Percentiles rank a stretch among this genome's conserved stretches.
These are phyloP conservation scores for Echites panduratus DNA, from an alignment of 257 asterid genomes.

Conservation along the genomic window DNA sequence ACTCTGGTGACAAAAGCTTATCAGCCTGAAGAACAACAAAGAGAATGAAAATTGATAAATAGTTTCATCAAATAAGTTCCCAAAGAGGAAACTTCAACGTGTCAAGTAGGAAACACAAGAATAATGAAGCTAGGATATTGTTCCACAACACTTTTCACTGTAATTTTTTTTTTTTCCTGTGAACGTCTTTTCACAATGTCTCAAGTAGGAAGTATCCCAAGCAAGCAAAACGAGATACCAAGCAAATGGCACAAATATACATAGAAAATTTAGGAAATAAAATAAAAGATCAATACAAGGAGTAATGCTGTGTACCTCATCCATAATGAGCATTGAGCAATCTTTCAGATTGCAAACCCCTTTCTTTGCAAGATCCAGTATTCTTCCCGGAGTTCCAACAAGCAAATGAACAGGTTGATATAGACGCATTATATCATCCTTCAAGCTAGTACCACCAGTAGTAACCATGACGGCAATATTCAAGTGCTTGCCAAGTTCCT, in stretches of 20 bases:
- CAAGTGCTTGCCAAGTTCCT: slow-evolving; percentile 82
- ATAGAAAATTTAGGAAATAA: neutral
- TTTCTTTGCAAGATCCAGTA: slow-evolving; percentile 76
- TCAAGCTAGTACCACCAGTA: slow-evolving; percentile 88
- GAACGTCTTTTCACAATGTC: neutral
- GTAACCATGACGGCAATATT: slow-evolving; percentile 77
- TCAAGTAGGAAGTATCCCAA: neutral
- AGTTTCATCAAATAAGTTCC: neutral
- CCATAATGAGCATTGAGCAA: slow-evolving; percentile 69
- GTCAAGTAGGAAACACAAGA: neutral
- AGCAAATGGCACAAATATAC: neutral
- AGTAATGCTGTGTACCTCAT: slow-evolving; percentile 51
- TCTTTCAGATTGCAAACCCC: slow-evolving; percentile 57
- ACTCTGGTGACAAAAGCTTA: slow-evolving; percentile 89
- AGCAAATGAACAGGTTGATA: slow-evolving; percentile 90
- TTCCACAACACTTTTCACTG: too few species aligned
- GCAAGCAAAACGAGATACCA: neutral
- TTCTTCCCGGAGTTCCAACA: slow-evolving; percentile 93
- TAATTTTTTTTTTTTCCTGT: too few species aligned
- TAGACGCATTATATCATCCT: slow-evolving; percentile 86
- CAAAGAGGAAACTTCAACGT: neutral
- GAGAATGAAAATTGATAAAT: neutral
- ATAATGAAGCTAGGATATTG: too few species aligned
- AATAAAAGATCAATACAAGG: neutral
- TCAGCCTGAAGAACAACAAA: slow-evolving; percentile 65